These are phyloP conservation scores for Blumeria hordei DNA, from an alignment of 2,329 filamentous ascomycete species.

Conservation along the genomic window DNA sequence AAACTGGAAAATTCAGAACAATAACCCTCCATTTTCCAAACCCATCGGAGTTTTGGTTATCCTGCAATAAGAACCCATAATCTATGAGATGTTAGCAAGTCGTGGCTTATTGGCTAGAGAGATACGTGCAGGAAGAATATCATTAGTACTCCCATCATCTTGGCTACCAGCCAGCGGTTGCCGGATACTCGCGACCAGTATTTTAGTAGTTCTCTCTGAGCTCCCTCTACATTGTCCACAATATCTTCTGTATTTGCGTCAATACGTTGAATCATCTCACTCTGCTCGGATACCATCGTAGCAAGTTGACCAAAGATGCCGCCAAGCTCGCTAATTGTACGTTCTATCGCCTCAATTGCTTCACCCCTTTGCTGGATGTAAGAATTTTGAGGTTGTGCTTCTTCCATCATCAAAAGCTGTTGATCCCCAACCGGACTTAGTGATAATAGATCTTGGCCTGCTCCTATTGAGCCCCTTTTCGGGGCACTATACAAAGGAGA, in stretches of 20 bases:
- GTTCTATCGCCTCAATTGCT: constrained; percentile 89
- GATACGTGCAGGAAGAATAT: constrained; percentile 54
- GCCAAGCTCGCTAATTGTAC: constrained; percentile 79
- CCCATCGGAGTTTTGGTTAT: constrained; percentile 1
- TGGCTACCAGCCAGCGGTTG: constrained; percentile 84
- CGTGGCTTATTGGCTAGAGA: background rate
- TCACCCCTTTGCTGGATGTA: constrained; percentile 89
- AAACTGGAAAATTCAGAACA: no score
- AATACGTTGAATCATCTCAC: constrained; percentile 91
- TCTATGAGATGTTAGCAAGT: constrained; percentile 5
- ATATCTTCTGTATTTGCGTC: constrained; percentile 96
- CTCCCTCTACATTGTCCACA: constrained; percentile 93
- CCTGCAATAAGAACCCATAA: constrained; percentile 13
- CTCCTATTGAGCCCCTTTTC: constrained; percentile 37
- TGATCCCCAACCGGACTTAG: constrained; percentile 71
- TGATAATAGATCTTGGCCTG: constrained; percentile 48
- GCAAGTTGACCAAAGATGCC: constrained; percentile 85
- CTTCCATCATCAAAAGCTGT: constrained; percentile 80
- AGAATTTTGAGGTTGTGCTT: constrained; percentile 59
- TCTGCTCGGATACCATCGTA: constrained; percentile 91
- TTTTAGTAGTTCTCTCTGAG: constrained; percentile 82
- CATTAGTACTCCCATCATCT: constrained; percentile 79
- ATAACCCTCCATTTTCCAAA: no score
- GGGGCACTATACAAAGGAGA: constrained; percentile 64
- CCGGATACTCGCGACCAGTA: constrained; percentile 90